Percentiles rank a stretch among this genome's conserved stretches.
Conservation (phyloP, 2,329 filamentous ascomycete species). For the Xylariaceae sp. region DNA sequence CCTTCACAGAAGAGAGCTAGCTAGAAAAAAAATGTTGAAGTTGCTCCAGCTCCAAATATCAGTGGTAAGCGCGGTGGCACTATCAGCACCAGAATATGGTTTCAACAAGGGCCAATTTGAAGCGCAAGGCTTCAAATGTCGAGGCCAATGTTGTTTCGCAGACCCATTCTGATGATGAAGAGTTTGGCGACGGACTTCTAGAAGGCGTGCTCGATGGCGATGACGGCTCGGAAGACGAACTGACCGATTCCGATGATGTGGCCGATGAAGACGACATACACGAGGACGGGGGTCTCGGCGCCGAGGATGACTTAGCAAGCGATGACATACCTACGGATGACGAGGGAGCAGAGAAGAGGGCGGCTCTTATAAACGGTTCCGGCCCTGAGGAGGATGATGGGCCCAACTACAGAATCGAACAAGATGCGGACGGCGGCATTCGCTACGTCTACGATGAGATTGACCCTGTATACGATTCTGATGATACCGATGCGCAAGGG, state of each 20-base stretch:
- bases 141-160: constrained; percentile 58
- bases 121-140: constrained; percentile 68
- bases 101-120: constrained; percentile 54
- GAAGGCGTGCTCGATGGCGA: constrained; percentile 59
- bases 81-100: constrained; percentile 43
- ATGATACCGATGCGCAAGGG: constrained; percentile 84
- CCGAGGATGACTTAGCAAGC: constrained; percentile 47
- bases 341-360: constrained; percentile 45
- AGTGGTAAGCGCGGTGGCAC: constrained; percentile 6
- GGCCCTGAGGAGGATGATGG: constrained; percentile 46
- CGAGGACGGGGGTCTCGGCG: constrained; percentile 48
- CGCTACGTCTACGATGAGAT: constrained; percentile 95
- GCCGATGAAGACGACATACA: constrained; percentile 49
- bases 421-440: constrained; percentile 87
- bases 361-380: constrained; percentile 41
- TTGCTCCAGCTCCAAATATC: not conserved
- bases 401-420: constrained; percentile 63
- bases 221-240: constrained; percentile 51
- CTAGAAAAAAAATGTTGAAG: constrained; percentile 23
- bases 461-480: constrained; percentile 92
- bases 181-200: constrained; percentile 60
- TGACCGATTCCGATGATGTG: constrained; percentile 48
- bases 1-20: not conserved
- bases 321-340: constrained; percentile 51
- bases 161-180: constrained; percentile 55